Base-by-base conservation (phyloP, 805 yeast species). In the Saccharomycopsis guyanensis region DNA sequence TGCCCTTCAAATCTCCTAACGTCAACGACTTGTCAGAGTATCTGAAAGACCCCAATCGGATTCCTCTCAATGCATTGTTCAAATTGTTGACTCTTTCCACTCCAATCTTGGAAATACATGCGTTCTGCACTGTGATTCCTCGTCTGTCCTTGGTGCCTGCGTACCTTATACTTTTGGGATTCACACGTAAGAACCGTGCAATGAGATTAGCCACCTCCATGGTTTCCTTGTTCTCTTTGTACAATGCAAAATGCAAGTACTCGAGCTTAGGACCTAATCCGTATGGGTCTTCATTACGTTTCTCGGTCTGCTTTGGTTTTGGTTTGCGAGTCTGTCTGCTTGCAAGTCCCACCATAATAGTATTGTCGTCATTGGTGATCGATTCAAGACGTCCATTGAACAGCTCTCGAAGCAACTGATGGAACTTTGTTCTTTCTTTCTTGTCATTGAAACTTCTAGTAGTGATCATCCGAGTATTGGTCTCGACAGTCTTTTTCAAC, bases 131-230 rank as follows among this genome's bases (percentile, higher is more conserved):
- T 3, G 99, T 93, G 20, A 86, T 89, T 41, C 94, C 99, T 61
- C 99, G 78, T 56, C 97, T 76, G 62, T 93, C 99, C 58, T 93
- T 93, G 2, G 98, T 94, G 19, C 99, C 99, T 0, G 97, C 95
- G 62, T 80, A 87, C 43, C 86, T 72, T 31, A 93, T 71, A 35
- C 69, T 60, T 53, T 80, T 82, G 3, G 82, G 69, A n/a, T 89
- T 91, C 18, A 84, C 66, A 52, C 87, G 75, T 53, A 93, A 68
- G 51, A 86, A 74, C 59, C 82, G 82, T 41, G 89, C 69, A 41
- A 93, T 66, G 23, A 83, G 64, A 16, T 79, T 73, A 1, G 93
- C 93, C 12, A 86, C 93, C 65, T 93, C 97, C 96, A 93, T 86
- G 1, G 99, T 89, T 56, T 93, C 99, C 60, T 89, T 85, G 66